Base-by-base conservation (phyloP, 2,329 filamentous ascomycete genomes). In the Ilyonectria mors-panacis region DNA sequence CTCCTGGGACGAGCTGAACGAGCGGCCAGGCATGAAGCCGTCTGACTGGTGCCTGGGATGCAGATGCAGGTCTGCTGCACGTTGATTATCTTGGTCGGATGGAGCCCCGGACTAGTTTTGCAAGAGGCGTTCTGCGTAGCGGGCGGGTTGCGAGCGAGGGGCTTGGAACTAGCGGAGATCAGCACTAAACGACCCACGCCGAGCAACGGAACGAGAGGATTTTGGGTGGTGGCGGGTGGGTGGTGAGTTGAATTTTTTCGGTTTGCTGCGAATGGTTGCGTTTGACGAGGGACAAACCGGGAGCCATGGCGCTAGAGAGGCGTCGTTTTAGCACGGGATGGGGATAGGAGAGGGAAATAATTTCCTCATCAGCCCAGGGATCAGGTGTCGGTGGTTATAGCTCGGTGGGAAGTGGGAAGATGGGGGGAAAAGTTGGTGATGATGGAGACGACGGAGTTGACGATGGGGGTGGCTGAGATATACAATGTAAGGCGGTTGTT, bases 61-160 rank as follows among this genome's bases (percentile, higher is more conserved):
- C 68, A 70, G 58, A 62, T 69, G 26, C 26, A 26, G 26, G 26
- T 26, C 26, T 68, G 67, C 66, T 75, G 73, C 73, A 75, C 63
- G 69, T 75, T 75, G 73, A 74, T 75, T 75, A 75, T 75, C 73
- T 75, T 71, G 69, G 67, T 61, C 51, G 60, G 67, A 66, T 68
- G 63, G 59, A 64, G 61, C 53, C 48, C 51, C 17, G 3, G 58
- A 58, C 55, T 61, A 70, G 66, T 51, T 70, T 70, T 56, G 63
- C 48, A 63, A 55, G 66, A 70, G 64, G 66, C 47, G 66, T 59
- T 64, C 69, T 59, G 55, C 37, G 58, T n/a, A 30, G 50, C 37
- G 59, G 26, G 26, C 26, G 26, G 26, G 53, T 59, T 55, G 63
- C 60, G 59, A 61, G 26, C 45, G 67, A 61, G 63, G 53, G 39